Evolutionary conservation across 2,329 filamentous ascomycete genomes (phyloP).

Genomic region (Colletotrichum caudatum): DNA sequence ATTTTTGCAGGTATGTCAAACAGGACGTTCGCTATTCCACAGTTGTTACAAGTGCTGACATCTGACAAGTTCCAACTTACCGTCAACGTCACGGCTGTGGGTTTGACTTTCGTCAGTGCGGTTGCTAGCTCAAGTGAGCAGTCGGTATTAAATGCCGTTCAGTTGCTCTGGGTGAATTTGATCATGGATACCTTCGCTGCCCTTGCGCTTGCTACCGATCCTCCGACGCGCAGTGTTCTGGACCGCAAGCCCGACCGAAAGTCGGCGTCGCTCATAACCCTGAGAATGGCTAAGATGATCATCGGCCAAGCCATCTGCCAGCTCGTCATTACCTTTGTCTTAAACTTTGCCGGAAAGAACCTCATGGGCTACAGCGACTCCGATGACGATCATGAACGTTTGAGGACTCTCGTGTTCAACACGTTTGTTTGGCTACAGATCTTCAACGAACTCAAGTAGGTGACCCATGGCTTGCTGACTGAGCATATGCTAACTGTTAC

Average conservation of each 20-base stretch:
- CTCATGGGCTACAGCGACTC: slow-evolving; percentile 18
- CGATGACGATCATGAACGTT: slow-evolving; percentile 56
- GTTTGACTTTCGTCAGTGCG: slow-evolving; percentile 70
- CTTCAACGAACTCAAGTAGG: slow-evolving; percentile 59
- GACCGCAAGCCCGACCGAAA: slow-evolving; percentile 61
- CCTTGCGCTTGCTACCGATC: slow-evolving; percentile 58
- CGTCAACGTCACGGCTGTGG: slow-evolving; percentile 72
- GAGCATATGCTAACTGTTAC: slow-evolving; percentile 48
- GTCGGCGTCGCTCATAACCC: slow-evolving; percentile 35
- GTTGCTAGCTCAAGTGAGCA: slow-evolving; percentile 61
- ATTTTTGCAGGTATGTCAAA: slow-evolving; percentile 71
- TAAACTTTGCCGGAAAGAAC: slow-evolving; percentile 34
- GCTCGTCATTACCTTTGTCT: slow-evolving; percentile 63
- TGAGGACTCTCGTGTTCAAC: slow-evolving; percentile 83
- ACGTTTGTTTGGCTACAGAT: slow-evolving; percentile 93
- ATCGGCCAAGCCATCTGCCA: slow-evolving; percentile 72
- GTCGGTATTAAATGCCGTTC: slow-evolving; percentile 69
- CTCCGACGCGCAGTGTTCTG: slow-evolving; percentile 49
- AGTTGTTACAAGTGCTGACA: slow-evolving; percentile 66
- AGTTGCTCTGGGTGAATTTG: slow-evolving; percentile 72
- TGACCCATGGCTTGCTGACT: background rate
- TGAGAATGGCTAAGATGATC: slow-evolving; percentile 72
- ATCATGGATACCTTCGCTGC: slow-evolving; percentile 74
- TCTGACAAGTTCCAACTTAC: slow-evolving; percentile 65
- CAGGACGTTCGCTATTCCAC: slow-evolving; percentile 61